Percentiles rank a stretch among this genome's conserved stretches.
These are phyloP conservation scores for Nitzschia sp. DNA, from an alignment of 108 stramenopile species.

Conservation along the genomic window DNA sequence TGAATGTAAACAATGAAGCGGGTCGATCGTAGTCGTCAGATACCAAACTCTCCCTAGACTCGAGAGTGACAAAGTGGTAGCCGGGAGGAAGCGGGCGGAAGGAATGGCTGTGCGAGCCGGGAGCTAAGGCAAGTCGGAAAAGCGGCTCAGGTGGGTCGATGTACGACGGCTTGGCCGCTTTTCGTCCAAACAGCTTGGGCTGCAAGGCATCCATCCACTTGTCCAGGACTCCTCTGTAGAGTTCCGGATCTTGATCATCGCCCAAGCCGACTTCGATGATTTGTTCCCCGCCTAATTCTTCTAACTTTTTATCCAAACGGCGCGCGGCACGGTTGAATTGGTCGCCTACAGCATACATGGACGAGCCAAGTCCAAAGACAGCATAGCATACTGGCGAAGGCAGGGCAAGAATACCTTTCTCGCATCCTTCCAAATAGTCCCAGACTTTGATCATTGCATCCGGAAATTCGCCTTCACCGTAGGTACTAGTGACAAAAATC, in stretches of 20 bases:
- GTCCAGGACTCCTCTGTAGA: constrained; percentile 39
- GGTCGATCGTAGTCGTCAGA: constrained; percentile 10
- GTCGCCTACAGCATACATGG: constrained; percentile 46
- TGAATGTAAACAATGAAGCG: constrained; percentile 5
- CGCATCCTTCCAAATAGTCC: constrained; percentile 2
- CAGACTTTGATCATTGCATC: constrained; percentile 6
- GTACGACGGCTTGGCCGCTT: not conserved
- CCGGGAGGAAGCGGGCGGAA: constrained; percentile 8
- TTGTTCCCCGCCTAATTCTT: constrained; percentile 59
- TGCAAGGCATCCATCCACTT: constrained; percentile 6
- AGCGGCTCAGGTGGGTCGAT: constrained; percentile 16
- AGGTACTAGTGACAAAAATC: constrained; percentile 14
- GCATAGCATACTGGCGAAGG: constrained; percentile 21
- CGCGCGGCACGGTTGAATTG: constrained; percentile 69
- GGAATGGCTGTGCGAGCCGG: not conserved
- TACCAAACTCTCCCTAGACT: not conserved
- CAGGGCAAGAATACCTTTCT: not conserved
- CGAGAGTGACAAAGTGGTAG: constrained; percentile 15
- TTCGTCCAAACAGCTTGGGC: constrained; percentile 5
- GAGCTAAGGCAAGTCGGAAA: constrained; percentile 8
- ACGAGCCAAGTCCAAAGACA: constrained; percentile 73
- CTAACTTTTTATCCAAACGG: constrained; percentile 44
- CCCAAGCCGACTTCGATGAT: constrained; percentile 44
- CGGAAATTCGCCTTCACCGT: constrained; percentile 18
- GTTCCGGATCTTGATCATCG: constrained; percentile 68